These are phyloP conservation scores for Bipolaris bicolor DNA, from an alignment of 2,329 filamentous ascomycete genomes.

Conservation along the genomic window DNA sequence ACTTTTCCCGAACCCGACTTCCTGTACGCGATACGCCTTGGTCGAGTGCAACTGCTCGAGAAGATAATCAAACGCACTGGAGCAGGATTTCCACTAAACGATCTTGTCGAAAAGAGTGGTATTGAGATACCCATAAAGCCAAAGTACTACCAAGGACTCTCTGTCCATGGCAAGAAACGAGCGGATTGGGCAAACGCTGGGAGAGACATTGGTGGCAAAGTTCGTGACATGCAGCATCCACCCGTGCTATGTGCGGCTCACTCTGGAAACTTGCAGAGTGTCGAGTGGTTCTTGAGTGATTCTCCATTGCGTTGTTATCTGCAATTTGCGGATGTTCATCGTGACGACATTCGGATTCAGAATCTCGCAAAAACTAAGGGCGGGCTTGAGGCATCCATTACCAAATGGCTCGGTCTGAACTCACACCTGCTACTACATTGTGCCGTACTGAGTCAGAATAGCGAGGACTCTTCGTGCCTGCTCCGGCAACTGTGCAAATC, in stretches of 20 bases:
- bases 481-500: slow-evolving; percentile 70
- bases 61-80: slow-evolving; percentile 71
- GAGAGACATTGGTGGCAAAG: slow-evolving; percentile 9
- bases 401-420: slow-evolving; percentile 61
- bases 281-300: slow-evolving; percentile 80
- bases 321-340: slow-evolving; percentile 69
- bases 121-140: slow-evolving; percentile 68
- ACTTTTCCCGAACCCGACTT: slow-evolving; percentile 24
- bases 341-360: slow-evolving; percentile 66
- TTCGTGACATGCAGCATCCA: slow-evolving; percentile 44
- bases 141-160: slow-evolving; percentile 71
- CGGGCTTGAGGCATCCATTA: slow-evolving; percentile 68
- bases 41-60: slow-evolving; percentile 63
- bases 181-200: slow-evolving; percentile 67
- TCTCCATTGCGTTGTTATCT: slow-evolving; percentile 70
- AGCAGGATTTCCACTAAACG: slow-evolving; percentile 71
- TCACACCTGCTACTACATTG: slow-evolving; percentile 67
- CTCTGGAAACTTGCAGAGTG: slow-evolving; percentile 65
- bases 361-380: slow-evolving; percentile 65
- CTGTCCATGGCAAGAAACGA: slow-evolving; percentile 73
- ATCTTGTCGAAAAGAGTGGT: slow-evolving; percentile 69
- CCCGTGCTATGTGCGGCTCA: slow-evolving; percentile 67
- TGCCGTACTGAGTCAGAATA: slow-evolving; percentile 49
- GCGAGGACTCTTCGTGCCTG: slow-evolving; percentile 57
- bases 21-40: slow-evolving; percentile 51